Conservation (phyloP, 768 basidiomycete species). For the Lyophyllum atratum region DNA sequence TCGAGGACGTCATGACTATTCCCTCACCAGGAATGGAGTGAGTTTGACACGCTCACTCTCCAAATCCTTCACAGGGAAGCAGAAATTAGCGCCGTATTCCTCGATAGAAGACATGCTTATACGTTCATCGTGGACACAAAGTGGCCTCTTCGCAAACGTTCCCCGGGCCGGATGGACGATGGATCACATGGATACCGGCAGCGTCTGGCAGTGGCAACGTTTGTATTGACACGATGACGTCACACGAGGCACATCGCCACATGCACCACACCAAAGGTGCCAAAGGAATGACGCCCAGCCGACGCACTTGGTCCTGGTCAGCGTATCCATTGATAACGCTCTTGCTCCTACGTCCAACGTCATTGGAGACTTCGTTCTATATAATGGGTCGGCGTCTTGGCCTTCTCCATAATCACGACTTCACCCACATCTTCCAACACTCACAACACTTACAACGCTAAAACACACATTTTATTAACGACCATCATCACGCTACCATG, state of each 20-base stretch:
- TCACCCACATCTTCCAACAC: background rate
- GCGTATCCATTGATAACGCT: background rate
- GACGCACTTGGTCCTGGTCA: background rate
- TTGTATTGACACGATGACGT: too few relatives aligned
- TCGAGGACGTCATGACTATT: background rate
- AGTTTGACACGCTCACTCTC: slow-evolving; percentile 51
- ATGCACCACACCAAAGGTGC: too few relatives aligned
- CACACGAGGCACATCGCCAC: too few relatives aligned
- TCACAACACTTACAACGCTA: background rate
- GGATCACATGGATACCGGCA: background rate
- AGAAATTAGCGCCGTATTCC: slow-evolving; percentile 47
- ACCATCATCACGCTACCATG: background rate
- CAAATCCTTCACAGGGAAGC: slow-evolving; percentile 45
- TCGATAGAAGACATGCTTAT: slow-evolving; percentile 1
- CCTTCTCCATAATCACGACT: background rate
- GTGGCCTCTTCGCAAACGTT: too few relatives aligned
- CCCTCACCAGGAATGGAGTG: slow-evolving; percentile 48
- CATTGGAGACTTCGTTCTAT: background rate
- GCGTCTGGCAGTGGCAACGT: too few relatives aligned
- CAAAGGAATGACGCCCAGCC: too few relatives aligned
- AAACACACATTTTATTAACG: background rate
- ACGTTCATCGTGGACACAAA: background rate
- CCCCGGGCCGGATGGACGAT: background rate
- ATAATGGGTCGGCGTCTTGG: background rate
- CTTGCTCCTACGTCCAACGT: background rate